These are phyloP conservation scores for Aquilaria malaccensis DNA, from an alignment of 345 rosid species.

Conservation along the genomic window DNA sequence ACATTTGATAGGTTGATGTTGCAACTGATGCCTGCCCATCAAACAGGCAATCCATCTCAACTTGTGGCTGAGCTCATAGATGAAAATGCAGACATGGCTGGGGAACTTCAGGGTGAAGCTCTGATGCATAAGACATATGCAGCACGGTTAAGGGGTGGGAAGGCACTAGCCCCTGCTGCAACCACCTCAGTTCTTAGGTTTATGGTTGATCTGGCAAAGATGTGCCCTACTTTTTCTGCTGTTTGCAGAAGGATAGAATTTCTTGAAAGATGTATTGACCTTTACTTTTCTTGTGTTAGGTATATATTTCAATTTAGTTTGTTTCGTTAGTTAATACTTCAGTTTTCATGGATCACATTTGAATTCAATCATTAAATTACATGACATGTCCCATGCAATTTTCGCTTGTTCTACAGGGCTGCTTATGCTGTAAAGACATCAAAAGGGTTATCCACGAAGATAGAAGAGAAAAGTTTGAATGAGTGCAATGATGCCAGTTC, in stretches of 20 bases:
- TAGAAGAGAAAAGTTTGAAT: slow-evolving; percentile 74
- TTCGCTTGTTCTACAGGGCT: slow-evolving; percentile 50
- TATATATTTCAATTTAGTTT: slow-evolving; percentile 26
- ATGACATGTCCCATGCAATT: too few relatives aligned
- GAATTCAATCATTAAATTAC: not conserved
- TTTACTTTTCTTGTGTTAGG: slow-evolving; percentile 96
- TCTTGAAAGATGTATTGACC: slow-evolving; percentile 88
- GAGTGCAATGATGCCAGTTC: slow-evolving; percentile 77
- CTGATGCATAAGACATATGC: slow-evolving; percentile 99
- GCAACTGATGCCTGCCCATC: slow-evolving; percentile 85
- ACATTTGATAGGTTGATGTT: slow-evolving; percentile 86
- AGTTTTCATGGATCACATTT: slow-evolving; percentile 1
- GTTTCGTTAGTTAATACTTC: not conserved
- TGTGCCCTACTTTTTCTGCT: slow-evolving; percentile 92
- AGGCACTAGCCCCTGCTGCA: slow-evolving; percentile 99
- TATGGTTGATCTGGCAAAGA: slow-evolving; percentile 99
- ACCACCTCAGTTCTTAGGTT: slow-evolving; percentile 94
- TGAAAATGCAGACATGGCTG: slow-evolving; percentile 83
- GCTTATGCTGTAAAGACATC: slow-evolving; percentile 85
- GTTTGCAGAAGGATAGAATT: slow-evolving; percentile 89
- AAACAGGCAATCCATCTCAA: slow-evolving; percentile 89
- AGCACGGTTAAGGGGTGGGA: slow-evolving; percentile 97
- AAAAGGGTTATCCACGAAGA: slow-evolving; percentile 59
- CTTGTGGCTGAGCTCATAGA: slow-evolving; percentile 94
- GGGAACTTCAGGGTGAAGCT: slow-evolving; percentile 99